Evolutionary conservation across 2,329 filamentous ascomycete genomes (phyloP).

Genomic region (Xylogone sp.): DNA sequence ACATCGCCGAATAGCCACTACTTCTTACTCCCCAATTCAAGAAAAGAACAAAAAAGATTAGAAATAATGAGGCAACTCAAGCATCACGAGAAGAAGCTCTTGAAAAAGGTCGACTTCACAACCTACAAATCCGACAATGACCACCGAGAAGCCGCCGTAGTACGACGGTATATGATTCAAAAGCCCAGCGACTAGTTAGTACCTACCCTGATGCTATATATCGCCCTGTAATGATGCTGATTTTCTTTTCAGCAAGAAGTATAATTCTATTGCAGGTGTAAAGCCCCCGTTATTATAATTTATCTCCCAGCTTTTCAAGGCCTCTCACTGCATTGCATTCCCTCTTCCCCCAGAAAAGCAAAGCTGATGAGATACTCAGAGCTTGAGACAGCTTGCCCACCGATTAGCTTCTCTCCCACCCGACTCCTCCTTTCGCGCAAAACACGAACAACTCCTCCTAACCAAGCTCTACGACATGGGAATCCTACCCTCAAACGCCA

Average conservation of each 20-base stretch:
- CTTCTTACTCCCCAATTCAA: too few species aligned
- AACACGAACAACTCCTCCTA: slow-evolving; percentile 82
- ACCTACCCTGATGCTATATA: too few species aligned
- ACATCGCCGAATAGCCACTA: too few species aligned
- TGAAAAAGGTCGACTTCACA: slow-evolving; percentile 89
- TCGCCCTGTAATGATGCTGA: too few species aligned
- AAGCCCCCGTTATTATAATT: too few species aligned
- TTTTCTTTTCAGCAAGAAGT: too few species aligned
- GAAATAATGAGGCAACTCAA: slow-evolving; percentile 53
- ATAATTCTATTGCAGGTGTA: slow-evolving; percentile 65
- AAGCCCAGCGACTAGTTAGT: slow-evolving; percentile 90
- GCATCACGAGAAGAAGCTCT: slow-evolving; percentile 93
- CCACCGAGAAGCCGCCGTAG: slow-evolving; percentile 78
- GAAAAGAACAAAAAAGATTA: too few species aligned
- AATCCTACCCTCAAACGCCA: slow-evolving; percentile 65
- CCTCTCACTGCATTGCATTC: too few species aligned
- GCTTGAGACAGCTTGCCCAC: slow-evolving; percentile 86
- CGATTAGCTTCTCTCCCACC: slow-evolving; percentile 79
- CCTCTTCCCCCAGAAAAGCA: too few species aligned
- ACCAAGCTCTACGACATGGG: slow-evolving; percentile 95
- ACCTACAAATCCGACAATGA: slow-evolving; percentile 85
- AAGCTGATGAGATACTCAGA: too few species aligned
- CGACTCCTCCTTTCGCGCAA: slow-evolving; percentile 70
- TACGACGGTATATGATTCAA: slow-evolving; percentile 86
- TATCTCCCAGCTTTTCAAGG: too few species aligned